Base-by-base conservation (phyloP, 1,139 yeast species). In the Taiozyma onychis region DNA sequence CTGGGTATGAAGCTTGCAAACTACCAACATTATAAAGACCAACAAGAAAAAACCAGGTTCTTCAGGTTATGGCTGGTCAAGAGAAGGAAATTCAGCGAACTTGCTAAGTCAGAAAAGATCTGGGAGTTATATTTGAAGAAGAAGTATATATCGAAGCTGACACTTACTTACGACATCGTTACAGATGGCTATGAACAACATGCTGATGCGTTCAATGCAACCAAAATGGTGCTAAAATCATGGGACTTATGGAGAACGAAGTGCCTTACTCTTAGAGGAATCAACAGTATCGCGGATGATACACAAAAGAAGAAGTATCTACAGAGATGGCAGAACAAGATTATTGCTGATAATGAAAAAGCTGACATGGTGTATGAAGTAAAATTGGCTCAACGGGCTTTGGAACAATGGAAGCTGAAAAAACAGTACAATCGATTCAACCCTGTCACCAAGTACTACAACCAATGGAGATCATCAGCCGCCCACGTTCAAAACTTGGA, bases 271-370 rank as follows among this genome's bases (percentile, higher is more conserved):
- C 9, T 46, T 6, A 7, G 49, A 6, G 41, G 50, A 68, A 54
- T 24, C 67, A 49, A 24, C 71, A 69, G 59, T 49, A 69, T 21
- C 74, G 79, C 45, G 67, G 51, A 45, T 66, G 62, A 35, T 71
- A 73, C 26, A 68, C 45, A 8, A 68, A 62, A 44, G 58, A 43
- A 51, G 0, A 58, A 54, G 44, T 46, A 49, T 27, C 51, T 57
- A 11, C 49, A 45, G 21, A 44, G 21, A 11, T 60, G 64, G 63
- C 48, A 51, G 18, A 41, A n/a, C 3, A 54, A 47, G 28, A 32
- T 51, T 1, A 35, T n/a, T 3, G 22, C 39, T 2, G 48, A 51
- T 10, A 32, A 47, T 22, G 32, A 41, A 0, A 46, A 46, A 2
- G 54, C 57, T 6, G 50, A 46, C 6, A 32, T 35, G 1, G 30